phyloP scores from a whole-genome alignment of 2,329 filamentous ascomycete species.

The Niveomyces coronatus region DNA sequence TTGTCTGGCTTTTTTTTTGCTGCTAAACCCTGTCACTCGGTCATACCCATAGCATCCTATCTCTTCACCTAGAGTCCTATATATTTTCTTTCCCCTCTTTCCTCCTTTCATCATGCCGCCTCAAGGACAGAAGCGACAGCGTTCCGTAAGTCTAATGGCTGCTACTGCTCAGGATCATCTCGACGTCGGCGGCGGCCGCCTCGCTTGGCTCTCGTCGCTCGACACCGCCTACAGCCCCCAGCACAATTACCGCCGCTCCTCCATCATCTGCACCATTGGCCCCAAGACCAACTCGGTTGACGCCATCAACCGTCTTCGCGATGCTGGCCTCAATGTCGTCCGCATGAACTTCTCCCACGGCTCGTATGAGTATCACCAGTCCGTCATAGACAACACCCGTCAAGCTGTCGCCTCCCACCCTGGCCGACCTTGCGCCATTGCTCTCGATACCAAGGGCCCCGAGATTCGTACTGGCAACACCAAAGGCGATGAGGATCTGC shows the following conservation, averaged over 20 bases:
- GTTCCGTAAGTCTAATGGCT: constrained; percentile 36
- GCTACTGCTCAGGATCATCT: constrained; percentile 77
- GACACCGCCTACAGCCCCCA: constrained; percentile 81
- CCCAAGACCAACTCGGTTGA: constrained; percentile 98
- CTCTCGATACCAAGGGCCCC: constrained; percentile 63
- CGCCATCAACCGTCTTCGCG: constrained; percentile 90
- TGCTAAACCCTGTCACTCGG: no score
- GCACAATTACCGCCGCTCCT: constrained; percentile 89
- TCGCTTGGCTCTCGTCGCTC: constrained; percentile 58
- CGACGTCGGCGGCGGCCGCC: constrained; percentile 62
- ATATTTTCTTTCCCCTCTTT: constrained; percentile 14
- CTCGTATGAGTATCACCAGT: constrained; percentile 90
- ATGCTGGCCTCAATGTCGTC: constrained; percentile 89
- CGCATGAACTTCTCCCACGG: constrained; percentile 96
- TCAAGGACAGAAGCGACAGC: constrained; percentile 20
- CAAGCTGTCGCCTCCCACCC: constrained; percentile 67
- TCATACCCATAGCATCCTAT: no score
- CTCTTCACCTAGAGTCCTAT: no score
- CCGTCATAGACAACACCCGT: constrained; percentile 92
- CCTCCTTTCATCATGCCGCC: constrained; percentile 21
- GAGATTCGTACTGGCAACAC: constrained; percentile 55
- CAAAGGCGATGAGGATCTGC: constrained; percentile 80
- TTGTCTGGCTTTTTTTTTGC: no score
- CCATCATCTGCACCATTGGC: constrained; percentile 98
- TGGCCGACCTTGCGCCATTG: constrained; percentile 89